phyloP scores from a whole-genome alignment of 2,329 filamentous ascomycete genomes.

The Elsinoe arachidis region DNA sequence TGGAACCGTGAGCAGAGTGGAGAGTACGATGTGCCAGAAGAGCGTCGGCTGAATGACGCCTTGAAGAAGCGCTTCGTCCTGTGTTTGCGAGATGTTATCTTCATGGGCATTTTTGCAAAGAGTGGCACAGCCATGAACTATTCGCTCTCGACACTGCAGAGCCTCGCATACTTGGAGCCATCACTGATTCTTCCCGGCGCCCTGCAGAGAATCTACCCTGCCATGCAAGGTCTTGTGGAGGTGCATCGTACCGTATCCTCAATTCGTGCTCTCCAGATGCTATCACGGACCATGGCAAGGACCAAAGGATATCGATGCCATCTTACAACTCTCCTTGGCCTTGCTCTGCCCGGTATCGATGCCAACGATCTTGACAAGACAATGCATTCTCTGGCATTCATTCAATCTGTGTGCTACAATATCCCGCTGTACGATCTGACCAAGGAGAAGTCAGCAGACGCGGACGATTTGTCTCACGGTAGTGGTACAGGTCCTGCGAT shows the following conservation, averaged over 20 bases:
- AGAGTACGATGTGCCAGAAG: slow-evolving; percentile 76
- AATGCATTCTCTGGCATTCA: slow-evolving; percentile 85
- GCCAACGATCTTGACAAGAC: slow-evolving; percentile 97
- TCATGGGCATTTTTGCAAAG: slow-evolving; percentile 98
- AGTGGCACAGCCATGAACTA: slow-evolving; percentile 85
- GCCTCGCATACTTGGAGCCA: slow-evolving; percentile 82
- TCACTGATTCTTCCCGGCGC: slow-evolving; percentile 86
- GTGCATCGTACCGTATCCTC: slow-evolving; percentile 95
- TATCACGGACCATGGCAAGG: slow-evolving; percentile 81
- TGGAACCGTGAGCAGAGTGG: slow-evolving; percentile 94
- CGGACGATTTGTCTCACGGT: slow-evolving; percentile 25
- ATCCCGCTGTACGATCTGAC: slow-evolving; percentile 84
- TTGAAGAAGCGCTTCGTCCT: slow-evolving; percentile 84
- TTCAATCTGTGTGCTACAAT: slow-evolving; percentile 91
- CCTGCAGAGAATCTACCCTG: slow-evolving; percentile 91
- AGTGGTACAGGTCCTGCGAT: slow-evolving; percentile 56
- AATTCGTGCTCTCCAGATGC: slow-evolving; percentile 80
- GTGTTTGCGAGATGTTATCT: slow-evolving; percentile 82
- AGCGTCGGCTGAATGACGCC: slow-evolving; percentile 69
- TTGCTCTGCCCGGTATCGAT: slow-evolving; percentile 90
- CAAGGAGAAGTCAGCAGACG: slow-evolving; percentile 36
- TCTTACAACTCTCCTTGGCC: slow-evolving; percentile 83
- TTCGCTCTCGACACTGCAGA: slow-evolving; percentile 82
- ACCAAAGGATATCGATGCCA: slow-evolving; percentile 96
- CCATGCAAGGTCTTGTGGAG: slow-evolving; percentile 91